These are phyloP conservation scores for Micromonas pusilla DNA, from an alignment of 139 green algal genomes.

Conservation along the genomic window DNA sequence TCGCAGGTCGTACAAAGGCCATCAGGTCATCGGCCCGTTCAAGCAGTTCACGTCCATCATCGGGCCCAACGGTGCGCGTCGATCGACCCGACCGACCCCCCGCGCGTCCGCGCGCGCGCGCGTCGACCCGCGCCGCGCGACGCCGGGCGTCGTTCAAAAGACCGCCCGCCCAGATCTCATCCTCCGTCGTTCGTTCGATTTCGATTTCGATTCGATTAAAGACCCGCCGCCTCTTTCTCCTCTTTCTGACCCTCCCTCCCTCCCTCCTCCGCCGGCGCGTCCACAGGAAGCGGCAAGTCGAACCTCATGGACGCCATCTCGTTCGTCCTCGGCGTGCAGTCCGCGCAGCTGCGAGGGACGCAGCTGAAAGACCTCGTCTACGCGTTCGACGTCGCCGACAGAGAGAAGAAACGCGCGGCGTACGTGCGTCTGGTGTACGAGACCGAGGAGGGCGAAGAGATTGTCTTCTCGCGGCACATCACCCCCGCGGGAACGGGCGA, in stretches of 20 bases:
- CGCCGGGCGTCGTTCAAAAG: too few relatives aligned
- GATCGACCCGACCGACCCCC: too few relatives aligned
- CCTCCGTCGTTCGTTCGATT: too few relatives aligned
- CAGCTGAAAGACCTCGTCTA: conserved; percentile 89
- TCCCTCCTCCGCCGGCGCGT: too few relatives aligned
- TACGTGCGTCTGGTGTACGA: conserved; percentile 70
- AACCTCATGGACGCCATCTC: conserved; percentile 99
- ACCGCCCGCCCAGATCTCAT: too few relatives aligned
- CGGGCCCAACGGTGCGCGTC: conserved; percentile 89
- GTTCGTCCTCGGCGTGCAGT: conserved; percentile 92
- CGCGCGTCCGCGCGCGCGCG: too few relatives aligned
- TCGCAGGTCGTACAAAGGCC: conserved; percentile 29
- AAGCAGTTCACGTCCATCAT: conserved; percentile 86
- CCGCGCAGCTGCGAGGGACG: conserved; percentile 67
- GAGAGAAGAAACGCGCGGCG: neutral
- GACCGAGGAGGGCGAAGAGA: conserved; percentile 41
- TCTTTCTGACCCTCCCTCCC: too few relatives aligned
- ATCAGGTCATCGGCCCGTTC: conserved; percentile 21
- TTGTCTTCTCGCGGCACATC: conserved; percentile 72
- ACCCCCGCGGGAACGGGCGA: conserved; percentile 45
- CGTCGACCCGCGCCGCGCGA: too few relatives aligned
- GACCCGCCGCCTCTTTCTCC: too few relatives aligned
- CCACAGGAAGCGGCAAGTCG: conserved; percentile 85
- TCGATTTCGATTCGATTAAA: too few relatives aligned
- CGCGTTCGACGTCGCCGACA: conserved; percentile 47